Percentiles rank a stretch among this genome's conserved stretches.
Conservation (phyloP, 441 rosid genomes). For the Kokia cookei region DNA sequence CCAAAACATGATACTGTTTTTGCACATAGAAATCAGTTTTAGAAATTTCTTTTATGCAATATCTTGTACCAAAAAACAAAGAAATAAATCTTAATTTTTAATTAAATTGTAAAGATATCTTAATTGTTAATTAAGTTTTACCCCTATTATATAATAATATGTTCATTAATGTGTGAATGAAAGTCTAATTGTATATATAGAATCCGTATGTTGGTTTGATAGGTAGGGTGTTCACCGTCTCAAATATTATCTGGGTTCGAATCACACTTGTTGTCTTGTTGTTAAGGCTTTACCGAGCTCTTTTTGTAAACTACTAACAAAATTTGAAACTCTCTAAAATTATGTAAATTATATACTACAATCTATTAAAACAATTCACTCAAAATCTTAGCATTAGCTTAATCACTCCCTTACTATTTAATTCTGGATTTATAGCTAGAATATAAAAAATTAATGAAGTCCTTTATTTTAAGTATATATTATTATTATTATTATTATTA, state of each 20-base stretch:
- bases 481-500: neutral
- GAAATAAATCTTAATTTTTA: no score
- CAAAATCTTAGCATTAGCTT: neutral
- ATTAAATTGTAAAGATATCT: neutral
- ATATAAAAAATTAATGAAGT: neutral
- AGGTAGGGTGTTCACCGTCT: no score
- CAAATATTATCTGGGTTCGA: fast-evolving
- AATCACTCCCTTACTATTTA: neutral
- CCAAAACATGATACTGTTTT: no score
- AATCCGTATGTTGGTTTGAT: no score
- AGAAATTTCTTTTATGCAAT: no score
- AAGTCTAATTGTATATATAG: neutral
- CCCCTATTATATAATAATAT: neutral
- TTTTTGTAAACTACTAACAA: neutral
- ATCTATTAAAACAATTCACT: neutral
- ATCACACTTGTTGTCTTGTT: fast-evolving
- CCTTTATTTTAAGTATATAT: neutral
- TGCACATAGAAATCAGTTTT: no score
- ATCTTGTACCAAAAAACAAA: no score
- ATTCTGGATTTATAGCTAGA: neutral
- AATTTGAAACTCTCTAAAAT: neutral
- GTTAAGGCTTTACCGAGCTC: neutral
- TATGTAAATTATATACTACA: neutral
- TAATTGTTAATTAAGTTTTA: neutral
- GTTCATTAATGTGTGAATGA: neutral